Evolutionary conservation across 768 basidiomycete species (phyloP), one percentile per base, ranked within the genome.

Genomic region (Phlebiopsis gigantea): DNA sequence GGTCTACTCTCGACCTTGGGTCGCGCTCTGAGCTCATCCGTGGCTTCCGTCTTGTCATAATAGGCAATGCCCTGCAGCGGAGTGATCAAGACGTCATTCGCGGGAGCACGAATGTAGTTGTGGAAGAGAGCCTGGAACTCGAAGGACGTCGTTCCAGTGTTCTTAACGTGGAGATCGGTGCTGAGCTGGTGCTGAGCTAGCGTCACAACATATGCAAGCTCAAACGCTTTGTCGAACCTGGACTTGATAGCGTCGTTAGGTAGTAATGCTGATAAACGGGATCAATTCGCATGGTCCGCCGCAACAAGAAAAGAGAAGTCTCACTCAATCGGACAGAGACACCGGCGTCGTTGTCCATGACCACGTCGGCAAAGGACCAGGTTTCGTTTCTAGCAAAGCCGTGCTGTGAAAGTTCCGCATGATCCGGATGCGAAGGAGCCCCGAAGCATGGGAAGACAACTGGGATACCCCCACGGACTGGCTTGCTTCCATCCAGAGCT

Each of bases 51-150:
- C 75, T 98, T 99, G 69, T 98, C 94, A 59, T 80, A 82, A 67
- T 87, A 98, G 5, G 57, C 68, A 15, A 85, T 66, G 28, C 84
- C 79, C 64, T 84, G 77, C 30, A 96, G 76, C 6, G 90, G 80
- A 7, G 76, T 75, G 60, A 93, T 76, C 2, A 79, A 69, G n/a
- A 83, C 82, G 3, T 82, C 64, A 57, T 79, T 70, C 15, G 84
- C 72, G 45, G 87, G 82, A 45, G 82, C 81, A 9, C 79, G 80
- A 61, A 97, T 79, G 72, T 99, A 99, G 48, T 83, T 93, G 72
- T 99, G 97, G 53, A 99, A 79, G 45, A 98, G 78, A 1, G 93
- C 89, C 69, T 99, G 97, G 76, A 96, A 98, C 67, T 87, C 83
- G 42, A 98, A 78, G 4, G 66, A 60, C 43, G 80, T 76, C 1